Percentiles rank a stretch among this genome's conserved stretches.
Evolutionary conservation across 1,284 basidiomycete species (phyloP).

Genomic region (Boletellus deceptivus): DNA sequence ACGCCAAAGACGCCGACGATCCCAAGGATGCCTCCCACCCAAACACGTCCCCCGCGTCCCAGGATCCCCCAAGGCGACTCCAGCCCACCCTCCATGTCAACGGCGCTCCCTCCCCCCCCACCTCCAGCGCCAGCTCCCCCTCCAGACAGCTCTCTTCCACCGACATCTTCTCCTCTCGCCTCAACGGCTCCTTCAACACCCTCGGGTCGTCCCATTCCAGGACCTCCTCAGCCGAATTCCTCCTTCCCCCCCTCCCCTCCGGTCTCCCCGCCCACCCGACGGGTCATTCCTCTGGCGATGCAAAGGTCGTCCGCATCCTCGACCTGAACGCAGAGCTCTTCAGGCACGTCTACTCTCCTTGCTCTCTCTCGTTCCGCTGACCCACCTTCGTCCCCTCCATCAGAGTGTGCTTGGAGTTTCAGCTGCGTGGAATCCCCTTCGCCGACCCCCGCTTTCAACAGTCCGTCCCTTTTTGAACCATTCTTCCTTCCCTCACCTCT

Average conservation of each 20-base stretch:
- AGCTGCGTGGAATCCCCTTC: constrained; percentile 47
- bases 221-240: constrained; percentile 28
- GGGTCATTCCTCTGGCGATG: constrained; percentile 31
- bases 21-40: constrained; percentile 5
- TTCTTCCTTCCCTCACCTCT: constrained; percentile 9
- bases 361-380: not conserved
- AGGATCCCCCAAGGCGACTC: constrained; percentile 17
- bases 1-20: constrained; percentile 31
- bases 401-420: constrained; percentile 58
- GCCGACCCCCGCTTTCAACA: constrained; percentile 54
- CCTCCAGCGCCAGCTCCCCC: constrained; percentile 21
- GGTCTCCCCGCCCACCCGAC: constrained; percentile 8
- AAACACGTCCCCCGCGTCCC: constrained; percentile 6
- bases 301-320: constrained; percentile 58
- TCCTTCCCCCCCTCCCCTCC: constrained; percentile 20
- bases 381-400: not conserved
- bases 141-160: constrained; percentile 15
- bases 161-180: constrained; percentile 19
- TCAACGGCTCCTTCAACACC: constrained; percentile 12
- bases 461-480: constrained; percentile 40
- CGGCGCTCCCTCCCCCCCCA: constrained; percentile 23
- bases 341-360: constrained; percentile 42
- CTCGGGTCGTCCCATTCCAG: constrained; percentile 27
- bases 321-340: constrained; percentile 66
- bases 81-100: constrained; percentile 23